These are phyloP conservation scores for Scheffersomyces spartinae DNA, from an alignment of 805 yeast genomes.

Conservation along the genomic window DNA sequence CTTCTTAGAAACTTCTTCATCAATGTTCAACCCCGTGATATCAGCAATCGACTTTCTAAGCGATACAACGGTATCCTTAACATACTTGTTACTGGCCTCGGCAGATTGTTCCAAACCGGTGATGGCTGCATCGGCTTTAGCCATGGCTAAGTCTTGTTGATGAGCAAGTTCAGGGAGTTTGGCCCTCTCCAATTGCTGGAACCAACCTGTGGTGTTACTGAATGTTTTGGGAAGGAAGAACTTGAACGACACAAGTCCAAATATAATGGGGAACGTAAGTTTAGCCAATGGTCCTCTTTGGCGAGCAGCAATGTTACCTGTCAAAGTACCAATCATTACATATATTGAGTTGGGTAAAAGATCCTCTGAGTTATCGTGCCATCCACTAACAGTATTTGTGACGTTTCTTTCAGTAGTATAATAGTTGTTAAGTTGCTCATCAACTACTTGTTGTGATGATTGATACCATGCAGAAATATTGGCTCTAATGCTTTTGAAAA, in stretches of 20 bases:
- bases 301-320: conserved; percentile 68
- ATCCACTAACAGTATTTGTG: conserved; percentile 46
- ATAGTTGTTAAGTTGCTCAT: conserved; percentile 34
- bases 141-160: conserved; percentile 41
- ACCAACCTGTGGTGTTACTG: conserved; percentile 42
- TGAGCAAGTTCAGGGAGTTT: conserved; percentile 53
- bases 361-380: conserved; percentile 58
- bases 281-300: conserved; percentile 47
- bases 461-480: conserved; percentile 19
- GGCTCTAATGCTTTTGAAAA: conserved; percentile 38
- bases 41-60: conserved; percentile 36
- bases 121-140: conserved; percentile 33
- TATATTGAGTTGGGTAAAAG: conserved; percentile 63
- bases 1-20: conserved; percentile 46
- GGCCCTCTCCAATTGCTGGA: conserved; percentile 50
- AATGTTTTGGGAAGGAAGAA: conserved; percentile 67
- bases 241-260: conserved; percentile 56
- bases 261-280: conserved; percentile 41
- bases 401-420: conserved; percentile 52
- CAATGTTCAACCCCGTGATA: conserved; percentile 59
- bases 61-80: conserved; percentile 24
- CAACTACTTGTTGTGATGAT: conserved; percentile 15
- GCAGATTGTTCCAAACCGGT: conserved; percentile 33
- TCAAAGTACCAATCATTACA: conserved; percentile 52
- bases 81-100: conserved; percentile 20